Evolutionary conservation across 2,329 filamentous ascomycete genomes (phyloP), one percentile per base, ranked within the genome.

Genomic region (Sporothrix globosa): DNA sequence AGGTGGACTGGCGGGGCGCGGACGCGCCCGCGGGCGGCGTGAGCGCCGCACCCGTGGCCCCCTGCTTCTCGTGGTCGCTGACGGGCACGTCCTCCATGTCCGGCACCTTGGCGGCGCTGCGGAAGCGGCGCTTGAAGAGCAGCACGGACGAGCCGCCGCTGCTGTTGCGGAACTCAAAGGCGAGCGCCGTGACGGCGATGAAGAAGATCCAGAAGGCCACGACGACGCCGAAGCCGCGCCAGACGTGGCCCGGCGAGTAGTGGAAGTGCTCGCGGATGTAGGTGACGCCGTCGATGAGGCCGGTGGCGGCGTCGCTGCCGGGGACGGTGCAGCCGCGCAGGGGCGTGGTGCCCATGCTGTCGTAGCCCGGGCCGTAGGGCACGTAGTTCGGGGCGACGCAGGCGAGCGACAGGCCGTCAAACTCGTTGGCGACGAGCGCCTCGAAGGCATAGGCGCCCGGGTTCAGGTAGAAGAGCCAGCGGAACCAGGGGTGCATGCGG

Each of bases 141-240:
- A 93, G 66, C 5, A 69, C 58, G 5, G 70, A 48, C 27, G 66
- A 68, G 5, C 70, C 65, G 56, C 65, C 34, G 41, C 34, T 14
- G 50, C 17, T 11, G 41, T 95, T 72, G 63, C 72, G 71, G 17
- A 96, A 86, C 76, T 95, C 96, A 5, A 93, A 84, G 0, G 92
- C 83, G 0, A 88, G 86, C 74, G 88, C 87, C 88, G 71, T 73
- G 3, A 72, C 27, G 10, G 11, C 11, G 17, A 72, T 70, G 2
- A 71, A 72, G 76, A 88, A 85, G 21, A 87, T 5, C 75, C 86
- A 85, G 76, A 92, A 96, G 0, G 90, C 92, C 74, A 94, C 10
- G 1, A 96, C 80, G 3, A 94, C 89, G 44, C 90, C 92, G 75
- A 92, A 93, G 77, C 95, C 93, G 3, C 92, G 88, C 90, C 90